Evolutionary conservation across 2,329 filamentous ascomycete species (phyloP).

Genomic region (Ophiocordyceps robertsii): DNA sequence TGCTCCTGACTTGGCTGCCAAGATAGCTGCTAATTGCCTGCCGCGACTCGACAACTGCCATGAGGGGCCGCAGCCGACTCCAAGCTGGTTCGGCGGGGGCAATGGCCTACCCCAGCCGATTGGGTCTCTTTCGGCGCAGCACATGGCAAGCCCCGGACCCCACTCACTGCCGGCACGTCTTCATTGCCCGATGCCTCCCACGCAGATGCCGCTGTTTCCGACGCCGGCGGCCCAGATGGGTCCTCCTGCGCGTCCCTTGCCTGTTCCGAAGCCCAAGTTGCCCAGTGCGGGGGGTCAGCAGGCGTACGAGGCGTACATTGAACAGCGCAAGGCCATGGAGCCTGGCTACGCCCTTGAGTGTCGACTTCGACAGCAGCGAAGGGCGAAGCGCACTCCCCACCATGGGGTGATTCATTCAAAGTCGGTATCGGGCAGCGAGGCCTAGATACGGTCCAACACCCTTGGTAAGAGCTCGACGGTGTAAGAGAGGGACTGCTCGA

Average conservation of each 20-base stretch:
- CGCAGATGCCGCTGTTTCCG: neutral
- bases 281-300: constrained; percentile 28
- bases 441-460: no score
- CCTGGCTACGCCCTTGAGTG: constrained; percentile 33
- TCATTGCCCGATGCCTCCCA: neutral
- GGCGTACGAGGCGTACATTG: constrained; percentile 33
- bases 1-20: no score
- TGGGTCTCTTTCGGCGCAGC: neutral
- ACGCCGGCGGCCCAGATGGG: neutral
- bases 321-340: constrained; percentile 33
- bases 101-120: neutral
- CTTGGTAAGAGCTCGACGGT: no score
- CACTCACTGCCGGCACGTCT: constrained; percentile 1
- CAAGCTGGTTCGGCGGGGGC: neutral
- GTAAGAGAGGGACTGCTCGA: no score
- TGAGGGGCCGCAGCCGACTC: neutral
- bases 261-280: constrained; percentile 24
- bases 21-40: no score
- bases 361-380: constrained; percentile 27
- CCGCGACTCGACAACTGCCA: no score
- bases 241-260: neutral
- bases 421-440: neutral
- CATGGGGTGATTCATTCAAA: neutral
- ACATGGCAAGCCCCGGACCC: neutral
- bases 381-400: constrained; percentile 14